Base-by-base conservation (phyloP, 257 asterid species). In the Ilex asprella region DNA sequence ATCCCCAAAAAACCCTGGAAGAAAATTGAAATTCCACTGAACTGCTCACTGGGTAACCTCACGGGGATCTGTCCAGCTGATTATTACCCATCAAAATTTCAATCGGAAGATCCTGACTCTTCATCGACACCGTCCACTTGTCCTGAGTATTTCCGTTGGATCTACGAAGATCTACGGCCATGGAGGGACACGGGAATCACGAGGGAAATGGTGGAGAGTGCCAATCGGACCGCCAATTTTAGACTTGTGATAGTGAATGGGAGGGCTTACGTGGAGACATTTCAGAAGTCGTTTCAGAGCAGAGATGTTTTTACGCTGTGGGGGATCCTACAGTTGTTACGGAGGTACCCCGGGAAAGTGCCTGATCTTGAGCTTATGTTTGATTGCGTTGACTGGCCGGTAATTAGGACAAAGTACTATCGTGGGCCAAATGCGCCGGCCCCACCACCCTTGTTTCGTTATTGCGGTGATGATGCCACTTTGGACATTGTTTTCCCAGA, bases 281-380 rank as follows among this genome's bases (percentile, higher is more conserved):
- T 76, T 49, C 53, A 7, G 49, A 77, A 80, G 57, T 72, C 84
- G 1, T 84, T 81, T 39, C 95, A 89, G 61, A 84, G 78, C 9
- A 53, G 97, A 68, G 91, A 78, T 57, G 63, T 75, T 30, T 86
- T 89, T 41, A 86, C 95, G 0, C 31, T 87, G 10, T 89, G 97
- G 95, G 94, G 97, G 41, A 84, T 89, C 60, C 44, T 86, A 31
- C 97, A 89, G 77, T 64, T 89, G 68, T 62, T 84, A 12, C 67
- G 94, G 67, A 65, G 80, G 70, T 89, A 86, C 43, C 97, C 95
- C 0, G 94, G 94, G 8, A 78, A 71, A 66, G 49, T 89, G 31
- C 91, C 94, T 0, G 95, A 89, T 72, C 61, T 89, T 47, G 97
- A 89, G 56, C 60, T 89, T 10, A 89, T 89, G 97, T 89, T 89